These are phyloP conservation scores for Aspergillus aculeatinus DNA, from an alignment of 2,329 filamentous ascomycete species.

Conservation along the genomic window DNA sequence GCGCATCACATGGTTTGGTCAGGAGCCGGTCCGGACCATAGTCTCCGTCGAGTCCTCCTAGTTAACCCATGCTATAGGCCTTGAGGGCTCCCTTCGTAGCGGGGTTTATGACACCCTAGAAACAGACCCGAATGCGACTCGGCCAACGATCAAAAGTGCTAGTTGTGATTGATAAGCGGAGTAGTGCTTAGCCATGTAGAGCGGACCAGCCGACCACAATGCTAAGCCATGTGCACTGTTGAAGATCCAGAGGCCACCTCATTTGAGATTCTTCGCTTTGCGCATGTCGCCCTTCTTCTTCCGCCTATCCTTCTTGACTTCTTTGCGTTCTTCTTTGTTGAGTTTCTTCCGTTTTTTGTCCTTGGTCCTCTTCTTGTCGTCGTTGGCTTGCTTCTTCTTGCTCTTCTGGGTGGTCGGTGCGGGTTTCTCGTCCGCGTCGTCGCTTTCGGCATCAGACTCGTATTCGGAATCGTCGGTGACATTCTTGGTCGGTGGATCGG, in stretches of 20 bases:
- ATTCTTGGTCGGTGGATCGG: conserved; percentile 21
- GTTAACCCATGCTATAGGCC: neutral
- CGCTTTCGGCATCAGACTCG: conserved; percentile 19
- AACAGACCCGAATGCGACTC: neutral
- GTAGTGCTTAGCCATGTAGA: neutral
- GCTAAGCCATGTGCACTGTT: neutral
- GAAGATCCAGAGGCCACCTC: conserved; percentile 3
- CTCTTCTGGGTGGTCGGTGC: conserved; percentile 4
- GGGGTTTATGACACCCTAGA: neutral
- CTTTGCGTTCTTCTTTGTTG: conserved; percentile 27
- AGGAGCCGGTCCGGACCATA: neutral
- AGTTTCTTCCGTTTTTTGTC: conserved; percentile 28
- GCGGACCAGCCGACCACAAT: conserved; percentile 8
- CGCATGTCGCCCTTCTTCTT: conserved; percentile 16
- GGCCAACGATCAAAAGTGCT: neutral
- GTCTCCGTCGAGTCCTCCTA: neutral
- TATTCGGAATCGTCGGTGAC: conserved; percentile 21
- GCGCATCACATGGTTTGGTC: neutral
- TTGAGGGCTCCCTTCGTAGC: neutral
- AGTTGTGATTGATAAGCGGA: neutral
- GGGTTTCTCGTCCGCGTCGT: conserved; percentile 12
- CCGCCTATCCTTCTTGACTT: conserved; percentile 39
- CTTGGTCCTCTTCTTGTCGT: conserved; percentile 30
- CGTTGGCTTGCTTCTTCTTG: neutral
- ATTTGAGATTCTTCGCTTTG: conserved; percentile 32